Evolutionary conservation across 2,329 filamentous ascomycete species (phyloP), one percentile per base, ranked within the genome.

Genomic region (Pseudocercospora cruenta): DNA sequence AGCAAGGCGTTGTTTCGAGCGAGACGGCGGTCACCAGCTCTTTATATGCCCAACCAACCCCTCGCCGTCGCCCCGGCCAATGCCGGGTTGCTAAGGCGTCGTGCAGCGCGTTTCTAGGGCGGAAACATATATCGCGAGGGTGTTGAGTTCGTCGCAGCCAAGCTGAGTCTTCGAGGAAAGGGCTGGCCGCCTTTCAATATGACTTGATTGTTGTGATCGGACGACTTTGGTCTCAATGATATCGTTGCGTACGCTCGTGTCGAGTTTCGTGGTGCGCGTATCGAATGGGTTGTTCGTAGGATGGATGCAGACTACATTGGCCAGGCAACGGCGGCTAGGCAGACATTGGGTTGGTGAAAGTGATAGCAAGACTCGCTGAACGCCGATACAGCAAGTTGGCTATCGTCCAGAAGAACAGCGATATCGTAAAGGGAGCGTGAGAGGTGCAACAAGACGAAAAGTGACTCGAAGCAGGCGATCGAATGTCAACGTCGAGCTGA

Each of bases 1-100:
- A 51, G 47, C 47, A 26, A 51, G 47, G 24, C 47, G 47, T 14
- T 16, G 3, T 26, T 51, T 51, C 47, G 21, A 22, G 16, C 22
- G 19, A 51, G 21, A 51, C 47, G 47, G 47, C 47, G 9, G 21
- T 14, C 47, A 22, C 47, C 19, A 21, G 47, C 47, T 9, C 22
- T 51, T 51, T 55, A 55, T 55, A 55, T 19, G 24, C 26, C 8
- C 53, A 55, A 9, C 8, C 53, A 55, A 9, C 24, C 24, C 21
- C 53, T 55, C 26, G 24, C 53, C 53, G 53, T 16, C 53, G 26
- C 53, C 53, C 53, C 53, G 53, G 53, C 53, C 53, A 55, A 33
- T 55, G 53, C 53, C 53, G 53, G 47, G 53, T 55, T 55, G 53
- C 53, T 21, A 51, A 55, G 53, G 53, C 53, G 53, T 55, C 16